Base-by-base conservation (phyloP, 805 yeast species). In the Pachysolen tannophilus region DNA sequence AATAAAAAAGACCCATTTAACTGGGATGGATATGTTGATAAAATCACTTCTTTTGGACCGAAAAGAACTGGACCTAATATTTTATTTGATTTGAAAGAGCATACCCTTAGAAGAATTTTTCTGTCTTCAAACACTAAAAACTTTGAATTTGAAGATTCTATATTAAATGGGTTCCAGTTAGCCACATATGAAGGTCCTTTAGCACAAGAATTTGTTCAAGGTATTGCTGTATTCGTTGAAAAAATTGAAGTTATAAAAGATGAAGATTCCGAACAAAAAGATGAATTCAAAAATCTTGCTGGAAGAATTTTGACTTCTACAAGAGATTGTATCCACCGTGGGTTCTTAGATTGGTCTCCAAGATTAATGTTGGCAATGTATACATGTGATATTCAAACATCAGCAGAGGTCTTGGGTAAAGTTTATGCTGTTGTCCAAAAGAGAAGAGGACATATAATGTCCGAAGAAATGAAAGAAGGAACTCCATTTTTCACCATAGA, bases 381-480 rank as follows among this genome's bases (percentile, higher is more conserved):
- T 53, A 67, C 82, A 1, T 88, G 97, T 65, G 97, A 90, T 45
- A 84, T 92, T 45, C 99, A 92, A 58, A 92, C 97, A 0, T 73
- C 94, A 2, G 76, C 95, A 0, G 98, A 92, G 43, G 97, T 86
- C 0, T 64, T 92, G 34, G 98, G 99, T 28, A 86, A 84, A 53
- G 97, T 92, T 0, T 92, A 92, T 52, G 92, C 87, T 0, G 97
- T 90, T 14, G 85, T 92, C 17, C 95, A 94, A 44, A 76, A 76
- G 48, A 70, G 96, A 49, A 79, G 83, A 26, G 99, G 99, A 20
- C 62, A 72, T 34, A 83, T 92, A 37, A 70, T 81, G 2, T 74
- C 87, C 4, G 99, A 92, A 57, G 98, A 92, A 53, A 78, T 92
- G 85, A 88, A 92, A 51, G 98, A 92, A 54, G 99, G 99, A 8